Evolutionary conservation across 2,329 filamentous ascomycete genomes (phyloP), one percentile per base, ranked within the genome.

Genomic region (Fusarium subtropicale): DNA sequence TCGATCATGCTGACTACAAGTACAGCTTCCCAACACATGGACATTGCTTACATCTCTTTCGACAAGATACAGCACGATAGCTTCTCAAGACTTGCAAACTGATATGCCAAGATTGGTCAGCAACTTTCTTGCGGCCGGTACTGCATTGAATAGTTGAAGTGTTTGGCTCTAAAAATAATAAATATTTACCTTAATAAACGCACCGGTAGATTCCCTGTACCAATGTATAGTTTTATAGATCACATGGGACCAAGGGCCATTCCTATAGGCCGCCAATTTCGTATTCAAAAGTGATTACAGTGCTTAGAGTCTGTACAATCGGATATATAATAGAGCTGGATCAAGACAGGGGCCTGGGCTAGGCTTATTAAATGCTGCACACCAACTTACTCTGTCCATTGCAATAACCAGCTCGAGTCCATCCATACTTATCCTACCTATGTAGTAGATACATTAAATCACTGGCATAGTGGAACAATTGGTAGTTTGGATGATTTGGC

Each of bases 21-120:
- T 33, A 42, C 36, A 53, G 50, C 50, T 53, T 42, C 50, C 50
- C 5, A 53, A 53, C 6, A 53, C 50, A 33, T 53, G 36, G 50
- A 53, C 50, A 20, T 42, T 53, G 28, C 50, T 53, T 26, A 53
- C 50, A 12, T 53, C 50, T 42, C 50, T 53, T 33, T 53, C 50
- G 26, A 42, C 50, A 42, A 42, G 31, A 26, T 53, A 53, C 38
- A 53, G 50, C 36, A 53, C 50, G 4, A 53, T 53, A 53, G 38
- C 50, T 42, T 53, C 50, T 13, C 50, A 53, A 42, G 50, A 42
- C 36, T 53, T 53, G 24, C 28, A 53, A 33, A 33, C n/a, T 8
- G 50, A 53, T 24, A 42, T 53, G 50, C 50, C 50, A 26, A 53
- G 28, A 42, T n/a, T 42, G 50, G 28, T 53, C 5, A 20, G 36